Evolutionary conservation across 2,329 filamentous ascomycete species (phyloP).

Genomic region (Blastomyces parvus): DNA sequence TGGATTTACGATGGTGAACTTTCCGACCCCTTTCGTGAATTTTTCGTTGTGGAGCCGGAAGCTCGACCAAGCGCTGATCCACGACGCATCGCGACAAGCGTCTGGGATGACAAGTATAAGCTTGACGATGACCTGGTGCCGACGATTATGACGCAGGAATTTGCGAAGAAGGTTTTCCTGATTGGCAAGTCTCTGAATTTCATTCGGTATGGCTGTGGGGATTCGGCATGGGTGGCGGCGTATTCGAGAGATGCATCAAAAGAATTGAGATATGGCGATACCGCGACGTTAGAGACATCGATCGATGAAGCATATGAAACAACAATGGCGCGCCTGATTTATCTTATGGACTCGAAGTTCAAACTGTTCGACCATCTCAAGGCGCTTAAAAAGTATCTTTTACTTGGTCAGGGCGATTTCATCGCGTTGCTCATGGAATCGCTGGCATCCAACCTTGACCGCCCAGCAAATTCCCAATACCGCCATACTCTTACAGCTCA

Average conservation of each 20-base stretch:
- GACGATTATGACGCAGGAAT: constrained; percentile 84
- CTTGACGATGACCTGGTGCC: constrained; percentile 78
- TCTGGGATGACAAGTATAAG: constrained; percentile 97
- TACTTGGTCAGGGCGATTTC: constrained; percentile 93
- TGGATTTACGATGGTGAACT: constrained; percentile 99
- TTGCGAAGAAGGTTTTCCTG: constrained; percentile 91
- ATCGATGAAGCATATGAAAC: constrained; percentile 97
- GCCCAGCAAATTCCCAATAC: constrained; percentile 93
- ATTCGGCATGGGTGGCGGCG: constrained; percentile 87
- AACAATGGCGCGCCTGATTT: constrained; percentile 88
- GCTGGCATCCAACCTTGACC: constrained; percentile 80
- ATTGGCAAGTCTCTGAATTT: constrained; percentile 98
- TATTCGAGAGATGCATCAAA: constrained; percentile 92
- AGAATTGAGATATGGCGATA: constrained; percentile 86
- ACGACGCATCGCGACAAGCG: constrained; percentile 59
- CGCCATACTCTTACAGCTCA: constrained; percentile 96
- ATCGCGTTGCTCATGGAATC: constrained; percentile 97
- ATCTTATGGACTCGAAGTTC: constrained; percentile 92
- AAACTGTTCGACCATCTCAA: constrained; percentile 85
- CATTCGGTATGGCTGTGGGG: constrained; percentile 88
- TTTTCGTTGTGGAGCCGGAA: constrained; percentile 83
- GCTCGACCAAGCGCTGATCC: constrained; percentile 42
- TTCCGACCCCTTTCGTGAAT: constrained; percentile 90
- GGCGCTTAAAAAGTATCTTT: constrained; percentile 86
- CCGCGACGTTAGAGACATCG: constrained; percentile 77